These are phyloP conservation scores for Serendipita sp. DNA, from an alignment of 768 basidiomycete genomes.

Conservation along the genomic window DNA sequence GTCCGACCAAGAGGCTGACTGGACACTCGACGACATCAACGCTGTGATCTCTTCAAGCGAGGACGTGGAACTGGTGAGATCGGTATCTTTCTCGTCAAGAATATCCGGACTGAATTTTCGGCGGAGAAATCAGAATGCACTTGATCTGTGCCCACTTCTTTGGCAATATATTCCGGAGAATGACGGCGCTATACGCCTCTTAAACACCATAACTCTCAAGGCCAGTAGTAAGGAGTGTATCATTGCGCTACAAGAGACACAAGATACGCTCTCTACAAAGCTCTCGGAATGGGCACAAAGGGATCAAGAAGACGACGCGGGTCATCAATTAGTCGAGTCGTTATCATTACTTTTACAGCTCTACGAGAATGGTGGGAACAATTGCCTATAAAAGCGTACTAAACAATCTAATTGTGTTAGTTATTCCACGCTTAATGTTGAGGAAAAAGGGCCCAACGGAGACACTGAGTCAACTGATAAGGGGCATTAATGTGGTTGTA, in stretches of 20 bases:
- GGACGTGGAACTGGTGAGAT: background rate
- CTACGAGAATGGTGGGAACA: background rate
- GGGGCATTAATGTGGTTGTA: background rate
- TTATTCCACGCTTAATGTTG: background rate
- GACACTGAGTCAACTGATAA: background rate
- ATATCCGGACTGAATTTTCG: no score
- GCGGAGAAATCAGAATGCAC: background rate
- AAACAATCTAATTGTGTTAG: background rate
- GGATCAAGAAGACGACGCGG: background rate
- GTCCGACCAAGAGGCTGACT: background rate
- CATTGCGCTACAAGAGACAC: background rate
- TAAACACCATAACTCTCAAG: background rate
- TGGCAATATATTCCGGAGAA: background rate
- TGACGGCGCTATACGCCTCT: background rate
- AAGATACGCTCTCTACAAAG: background rate
- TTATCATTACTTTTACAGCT: background rate
- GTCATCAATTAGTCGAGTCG: background rate
- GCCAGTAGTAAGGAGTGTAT: constrained; percentile 5
- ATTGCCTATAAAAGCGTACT: background rate
- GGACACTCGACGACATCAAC: background rate
- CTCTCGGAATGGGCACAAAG: background rate
- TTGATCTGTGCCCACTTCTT: background rate
- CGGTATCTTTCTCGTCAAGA: background rate
- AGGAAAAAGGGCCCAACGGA: background rate
- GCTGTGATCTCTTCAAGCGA: background rate